Percentiles rank a stretch among this genome's conserved stretches.
These are phyloP conservation scores for Priceomyces carsonii DNA, from an alignment of 805 yeast species.

Conservation along the genomic window DNA sequence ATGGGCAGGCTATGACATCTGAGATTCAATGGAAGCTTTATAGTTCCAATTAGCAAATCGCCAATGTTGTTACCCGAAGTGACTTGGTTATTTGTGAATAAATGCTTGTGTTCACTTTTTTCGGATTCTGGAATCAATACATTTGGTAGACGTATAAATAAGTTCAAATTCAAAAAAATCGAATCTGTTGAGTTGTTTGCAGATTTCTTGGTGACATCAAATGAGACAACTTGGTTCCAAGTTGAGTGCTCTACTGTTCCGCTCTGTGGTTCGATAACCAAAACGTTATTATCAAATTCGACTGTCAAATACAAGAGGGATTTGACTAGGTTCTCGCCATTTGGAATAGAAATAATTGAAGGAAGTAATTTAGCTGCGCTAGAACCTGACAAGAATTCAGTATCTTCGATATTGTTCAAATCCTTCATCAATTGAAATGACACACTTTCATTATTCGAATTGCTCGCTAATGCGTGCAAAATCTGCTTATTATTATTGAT, in stretches of 20 bases:
- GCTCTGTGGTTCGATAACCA: constrained; percentile 80
- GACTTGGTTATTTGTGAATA: constrained; percentile 28
- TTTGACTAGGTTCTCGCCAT: constrained; percentile 51
- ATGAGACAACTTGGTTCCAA: constrained; percentile 87
- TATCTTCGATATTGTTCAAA: constrained; percentile 17
- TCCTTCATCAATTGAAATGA: constrained; percentile 36
- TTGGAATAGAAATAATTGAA: constrained; percentile 55
- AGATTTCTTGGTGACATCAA: constrained; percentile 64
- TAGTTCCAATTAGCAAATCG: constrained; percentile 77
- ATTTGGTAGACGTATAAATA: constrained; percentile 77
- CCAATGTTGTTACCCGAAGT: constrained; percentile 38
- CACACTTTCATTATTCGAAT: constrained; percentile 38
- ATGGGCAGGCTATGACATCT: constrained; percentile 49
- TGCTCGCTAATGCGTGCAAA: constrained; percentile 62
- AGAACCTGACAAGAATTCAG: constrained; percentile 26
- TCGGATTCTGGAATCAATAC: constrained; percentile 50
- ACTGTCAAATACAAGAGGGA: constrained; percentile 81
- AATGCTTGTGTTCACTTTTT: constrained; percentile 23
- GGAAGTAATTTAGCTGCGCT: constrained; percentile 47
- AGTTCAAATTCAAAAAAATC: constrained; percentile 64
- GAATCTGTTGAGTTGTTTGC: constrained; percentile 42
- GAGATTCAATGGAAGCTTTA: constrained; percentile 60
- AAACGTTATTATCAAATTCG: constrained; percentile 93
- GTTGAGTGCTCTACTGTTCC: constrained; percentile 78
- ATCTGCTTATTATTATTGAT: constrained; percentile 64